Percentiles rank a stretch among this genome's conserved stretches.
phyloP scores from a whole-genome alignment of 768 basidiomycete species.

The Trametes cubensis region DNA sequence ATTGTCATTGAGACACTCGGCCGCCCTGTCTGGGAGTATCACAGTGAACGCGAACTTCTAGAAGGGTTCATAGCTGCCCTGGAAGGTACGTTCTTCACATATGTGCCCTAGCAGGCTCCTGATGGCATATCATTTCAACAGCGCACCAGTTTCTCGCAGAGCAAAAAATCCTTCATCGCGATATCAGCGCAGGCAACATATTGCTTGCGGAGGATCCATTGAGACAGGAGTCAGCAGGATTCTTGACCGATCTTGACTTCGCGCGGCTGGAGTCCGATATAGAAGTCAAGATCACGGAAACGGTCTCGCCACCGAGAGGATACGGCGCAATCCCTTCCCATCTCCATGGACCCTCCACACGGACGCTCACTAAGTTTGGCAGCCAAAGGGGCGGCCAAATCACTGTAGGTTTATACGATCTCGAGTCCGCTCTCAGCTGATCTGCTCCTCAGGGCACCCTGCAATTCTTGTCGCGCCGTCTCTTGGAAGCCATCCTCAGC shows the following conservation, averaged over 20 bases:
- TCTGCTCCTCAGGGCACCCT: constrained; percentile 26
- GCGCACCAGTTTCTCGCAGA: constrained; percentile 28
- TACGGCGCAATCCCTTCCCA: not conserved
- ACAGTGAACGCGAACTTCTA: constrained; percentile 7
- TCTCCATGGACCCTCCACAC: not conserved
- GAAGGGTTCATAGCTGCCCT: constrained; percentile 1
- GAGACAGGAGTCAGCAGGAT: constrained; percentile 26
- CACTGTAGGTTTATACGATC: constrained; percentile 1
- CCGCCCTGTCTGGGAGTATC: constrained; percentile 19
- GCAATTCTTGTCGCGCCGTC: constrained; percentile 30
- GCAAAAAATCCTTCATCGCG: constrained; percentile 36
- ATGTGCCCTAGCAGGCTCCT: too few relatives aligned
- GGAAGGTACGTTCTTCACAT: constrained; percentile 1
- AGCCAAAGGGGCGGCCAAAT: not conserved
- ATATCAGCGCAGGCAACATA: constrained; percentile 40
- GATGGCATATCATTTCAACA: not conserved
- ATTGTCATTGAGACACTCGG: constrained; percentile 11
- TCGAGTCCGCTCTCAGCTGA: not conserved
- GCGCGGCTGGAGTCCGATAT: constrained; percentile 21
- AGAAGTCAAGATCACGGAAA: not conserved
- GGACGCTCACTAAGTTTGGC: not conserved
- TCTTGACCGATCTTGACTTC: constrained; percentile 38
- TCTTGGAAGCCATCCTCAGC: constrained; percentile 7
- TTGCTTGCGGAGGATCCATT: constrained; percentile 28
- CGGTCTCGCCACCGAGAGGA: constrained; percentile 1